These are phyloP conservation scores for Spathaspora arborariae DNA, from an alignment of 805 yeast species.

Conservation along the genomic window DNA sequence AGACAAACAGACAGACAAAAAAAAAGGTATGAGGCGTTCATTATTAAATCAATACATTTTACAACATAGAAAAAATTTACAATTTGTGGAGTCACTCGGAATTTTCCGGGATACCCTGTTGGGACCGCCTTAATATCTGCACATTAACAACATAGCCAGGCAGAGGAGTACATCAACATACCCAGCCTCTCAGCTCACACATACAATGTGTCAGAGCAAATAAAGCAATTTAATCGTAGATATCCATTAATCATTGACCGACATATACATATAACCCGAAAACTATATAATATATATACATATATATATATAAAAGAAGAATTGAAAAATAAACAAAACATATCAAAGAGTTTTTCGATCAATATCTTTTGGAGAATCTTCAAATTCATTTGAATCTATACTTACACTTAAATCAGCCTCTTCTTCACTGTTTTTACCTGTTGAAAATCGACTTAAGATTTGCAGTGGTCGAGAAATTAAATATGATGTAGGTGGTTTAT, in stretches of 20 bases:
- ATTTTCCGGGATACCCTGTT: neutral
- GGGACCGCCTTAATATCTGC: neutral
- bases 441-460: conserved; percentile 15
- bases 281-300: neutral
- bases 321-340: too few species aligned
- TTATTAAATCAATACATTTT: too few species aligned
- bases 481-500: conserved; percentile 6
- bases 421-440: neutral
- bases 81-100: neutral
- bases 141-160: too few species aligned
- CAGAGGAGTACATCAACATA: too few species aligned
- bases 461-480: conserved; percentile 22
- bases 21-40: too few species aligned
- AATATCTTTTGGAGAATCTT: neutral
- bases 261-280: neutral
- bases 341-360: neutral
- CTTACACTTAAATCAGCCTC: conserved; percentile 9
- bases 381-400: conserved; percentile 8
- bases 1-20: neutral
- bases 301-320: neutral
- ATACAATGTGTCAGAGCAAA: too few species aligned
- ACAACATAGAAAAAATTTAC: neutral
- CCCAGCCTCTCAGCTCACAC: too few species aligned
- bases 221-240: neutral
- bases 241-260: neutral